These are phyloP conservation scores for Mortierella sp. DNA, from an alignment of 371 early-diverging fungal species.

Conservation along the genomic window DNA sequence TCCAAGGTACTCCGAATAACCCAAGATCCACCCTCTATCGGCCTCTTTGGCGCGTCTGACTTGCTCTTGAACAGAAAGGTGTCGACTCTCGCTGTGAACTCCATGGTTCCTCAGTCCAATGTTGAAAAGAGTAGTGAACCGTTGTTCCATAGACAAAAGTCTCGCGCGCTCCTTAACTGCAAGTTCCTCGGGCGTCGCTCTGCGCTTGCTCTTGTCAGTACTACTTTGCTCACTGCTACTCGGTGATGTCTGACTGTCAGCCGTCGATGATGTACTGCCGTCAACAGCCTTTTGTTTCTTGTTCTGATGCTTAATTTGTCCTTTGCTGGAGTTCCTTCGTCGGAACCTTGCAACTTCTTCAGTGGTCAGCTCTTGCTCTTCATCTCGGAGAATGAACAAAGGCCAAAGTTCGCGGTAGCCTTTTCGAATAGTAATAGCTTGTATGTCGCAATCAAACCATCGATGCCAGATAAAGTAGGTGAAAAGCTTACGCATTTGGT, in stretches of 20 bases:
- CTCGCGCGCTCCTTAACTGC: conserved; percentile 1
- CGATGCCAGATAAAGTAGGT: conserved; percentile 39
- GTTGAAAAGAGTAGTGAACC: conserved; percentile 24
- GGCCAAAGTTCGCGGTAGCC: conserved; percentile 34
- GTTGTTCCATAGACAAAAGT: conserved; percentile 9
- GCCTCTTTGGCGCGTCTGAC: neutral
- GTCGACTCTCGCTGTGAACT: neutral
- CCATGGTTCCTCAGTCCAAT: conserved; percentile 9
- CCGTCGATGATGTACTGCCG: neutral
- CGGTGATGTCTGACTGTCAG: neutral
- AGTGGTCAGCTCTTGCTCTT: conserved; percentile 5
- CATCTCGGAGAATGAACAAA: conserved; percentile 24
- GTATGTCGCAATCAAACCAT: conserved; percentile 38
- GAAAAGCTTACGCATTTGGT: conserved; percentile 34
- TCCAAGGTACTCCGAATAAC: neutral
- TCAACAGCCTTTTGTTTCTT: neutral
- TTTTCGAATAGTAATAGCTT: conserved; percentile 29
- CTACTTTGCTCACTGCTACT: neutral
- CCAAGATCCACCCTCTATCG: conserved; percentile 7
- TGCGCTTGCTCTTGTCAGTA: neutral
- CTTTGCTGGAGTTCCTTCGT: neutral
- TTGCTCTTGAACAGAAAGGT: neutral
- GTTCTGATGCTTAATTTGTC: neutral
- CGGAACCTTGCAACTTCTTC: neutral
- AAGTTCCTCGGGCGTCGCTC: neutral